Conservation (phyloP, 2,329 filamentous ascomycete genomes). For the Fusarium scirpi region DNA sequence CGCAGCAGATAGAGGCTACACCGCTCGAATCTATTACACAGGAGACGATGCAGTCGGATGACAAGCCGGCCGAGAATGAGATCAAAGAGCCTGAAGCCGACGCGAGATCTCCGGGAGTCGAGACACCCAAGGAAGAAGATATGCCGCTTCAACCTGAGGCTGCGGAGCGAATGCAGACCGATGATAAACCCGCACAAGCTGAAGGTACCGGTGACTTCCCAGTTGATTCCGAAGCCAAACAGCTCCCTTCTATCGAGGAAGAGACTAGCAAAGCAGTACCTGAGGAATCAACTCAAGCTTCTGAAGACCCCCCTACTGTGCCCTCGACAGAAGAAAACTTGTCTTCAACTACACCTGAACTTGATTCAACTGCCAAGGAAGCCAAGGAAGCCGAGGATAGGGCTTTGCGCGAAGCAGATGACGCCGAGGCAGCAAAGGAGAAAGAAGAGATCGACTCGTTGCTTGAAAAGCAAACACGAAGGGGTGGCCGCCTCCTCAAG, state of each 20-base stretch:
- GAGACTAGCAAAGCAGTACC: neutral
- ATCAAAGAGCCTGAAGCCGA: neutral
- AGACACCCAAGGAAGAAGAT: neutral
- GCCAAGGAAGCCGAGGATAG: constrained; percentile 33
- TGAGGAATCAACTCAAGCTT: constrained; percentile 1
- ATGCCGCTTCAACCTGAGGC: neutral
- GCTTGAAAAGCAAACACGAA: constrained; percentile 55
- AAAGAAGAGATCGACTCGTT: constrained; percentile 52
- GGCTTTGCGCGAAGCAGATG: constrained; percentile 42
- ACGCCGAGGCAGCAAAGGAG: constrained; percentile 40
- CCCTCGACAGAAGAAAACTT: constrained; percentile 22
- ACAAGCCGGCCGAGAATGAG: neutral
- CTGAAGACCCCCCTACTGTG: neutral
- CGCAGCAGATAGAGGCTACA: neutral
- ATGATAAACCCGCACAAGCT: neutral
- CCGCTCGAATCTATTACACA: neutral
- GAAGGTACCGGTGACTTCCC: neutral
- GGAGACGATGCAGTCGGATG: neutral
- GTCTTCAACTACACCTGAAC: constrained; percentile 48
- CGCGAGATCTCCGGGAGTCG: neutral
- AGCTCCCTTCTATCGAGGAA: neutral
- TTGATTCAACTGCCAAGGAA: constrained; percentile 28
- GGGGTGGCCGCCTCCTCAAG: constrained; percentile 39
- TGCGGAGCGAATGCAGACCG: neutral
- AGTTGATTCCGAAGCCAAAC: neutral